Evolutionary conservation across 495 filamentous ascomycete species (phyloP).

Genomic region (Evansstolkia leycettana): DNA sequence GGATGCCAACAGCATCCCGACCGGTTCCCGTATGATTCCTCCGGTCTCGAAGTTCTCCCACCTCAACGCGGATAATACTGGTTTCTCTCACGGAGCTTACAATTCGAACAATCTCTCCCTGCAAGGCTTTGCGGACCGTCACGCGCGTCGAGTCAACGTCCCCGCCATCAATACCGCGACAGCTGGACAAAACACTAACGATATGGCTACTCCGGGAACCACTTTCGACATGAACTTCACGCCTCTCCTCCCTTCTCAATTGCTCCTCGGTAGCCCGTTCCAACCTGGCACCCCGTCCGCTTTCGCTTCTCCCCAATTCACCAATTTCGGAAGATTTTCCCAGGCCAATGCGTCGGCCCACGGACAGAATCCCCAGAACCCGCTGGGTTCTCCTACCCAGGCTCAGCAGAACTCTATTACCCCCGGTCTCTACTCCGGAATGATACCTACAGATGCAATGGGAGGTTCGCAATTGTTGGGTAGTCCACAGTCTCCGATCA

Average conservation of each 20-base stretch:
- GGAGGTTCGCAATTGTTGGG: constrained; percentile 60
- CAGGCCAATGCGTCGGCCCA: constrained; percentile 51
- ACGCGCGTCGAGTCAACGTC: constrained; percentile 73
- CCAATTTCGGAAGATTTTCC: constrained; percentile 66
- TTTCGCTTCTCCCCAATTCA: constrained; percentile 85
- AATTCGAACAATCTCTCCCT: constrained; percentile 56
- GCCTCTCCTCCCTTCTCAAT: constrained; percentile 82
- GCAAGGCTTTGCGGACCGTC: constrained; percentile 69
- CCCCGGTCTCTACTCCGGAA: constrained; percentile 61
- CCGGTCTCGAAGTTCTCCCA: constrained; percentile 60
- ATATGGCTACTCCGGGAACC: constrained; percentile 77
- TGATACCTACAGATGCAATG: constrained; percentile 65
- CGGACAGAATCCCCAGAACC: constrained; percentile 42
- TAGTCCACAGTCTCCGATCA: constrained; percentile 77
- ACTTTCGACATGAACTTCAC: constrained; percentile 98
- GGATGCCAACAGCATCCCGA: constrained; percentile 47
- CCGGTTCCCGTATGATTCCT: constrained; percentile 36
- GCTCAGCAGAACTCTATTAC: constrained; percentile 52
- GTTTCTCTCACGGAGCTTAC: constrained; percentile 87
- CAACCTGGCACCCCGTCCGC: constrained; percentile 85
- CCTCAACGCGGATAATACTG: constrained; percentile 57
- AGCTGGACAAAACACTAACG: constrained; percentile 45
- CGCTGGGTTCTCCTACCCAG: constrained; percentile 47
- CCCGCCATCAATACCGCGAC: constrained; percentile 80
- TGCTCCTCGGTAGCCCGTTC: constrained; percentile 91